phyloP scores from a whole-genome alignment of 108 stramenopile species.

The Fistulifera pelliculosa region DNA sequence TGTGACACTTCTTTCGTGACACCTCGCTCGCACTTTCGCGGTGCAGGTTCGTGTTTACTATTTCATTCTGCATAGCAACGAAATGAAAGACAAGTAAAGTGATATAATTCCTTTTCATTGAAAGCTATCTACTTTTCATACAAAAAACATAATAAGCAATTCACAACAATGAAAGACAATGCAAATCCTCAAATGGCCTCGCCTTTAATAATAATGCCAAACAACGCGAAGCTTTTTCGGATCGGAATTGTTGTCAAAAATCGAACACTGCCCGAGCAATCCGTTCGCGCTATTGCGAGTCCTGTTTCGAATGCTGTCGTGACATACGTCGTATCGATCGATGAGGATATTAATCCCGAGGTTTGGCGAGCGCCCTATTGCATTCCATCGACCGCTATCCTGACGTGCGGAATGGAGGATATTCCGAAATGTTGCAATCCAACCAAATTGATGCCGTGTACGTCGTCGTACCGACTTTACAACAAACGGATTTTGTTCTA shows the following conservation, averaged over 20 bases:
- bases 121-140: no score
- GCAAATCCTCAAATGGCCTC: slow-evolving; percentile 5
- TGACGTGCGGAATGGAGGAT: slow-evolving; percentile 15
- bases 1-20: no score
- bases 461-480: slow-evolving; percentile 20
- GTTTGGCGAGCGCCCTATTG: background rate
- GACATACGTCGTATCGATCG: background rate
- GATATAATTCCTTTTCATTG: no score
- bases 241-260: background rate
- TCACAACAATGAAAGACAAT: background rate
- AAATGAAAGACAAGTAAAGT: no score
- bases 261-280: background rate
- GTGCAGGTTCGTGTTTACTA: no score
- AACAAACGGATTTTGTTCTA: slow-evolving; percentile 20
- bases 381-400: background rate
- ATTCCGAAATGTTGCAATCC: slow-evolving; percentile 14
- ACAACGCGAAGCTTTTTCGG: background rate
- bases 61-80: no score
- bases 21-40: no score
- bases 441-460: slow-evolving; percentile 28
- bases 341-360: background rate
- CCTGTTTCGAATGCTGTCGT: background rate
- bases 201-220: background rate
- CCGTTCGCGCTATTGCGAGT: background rate
- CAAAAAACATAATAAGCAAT: no score